A percentile compares a stretch with the other conserved stretches of the same genome.
Evolutionary conservation across 352 stramenopile genomes (phyloP).

Genomic region (Globisporangium alternatum): DNA sequence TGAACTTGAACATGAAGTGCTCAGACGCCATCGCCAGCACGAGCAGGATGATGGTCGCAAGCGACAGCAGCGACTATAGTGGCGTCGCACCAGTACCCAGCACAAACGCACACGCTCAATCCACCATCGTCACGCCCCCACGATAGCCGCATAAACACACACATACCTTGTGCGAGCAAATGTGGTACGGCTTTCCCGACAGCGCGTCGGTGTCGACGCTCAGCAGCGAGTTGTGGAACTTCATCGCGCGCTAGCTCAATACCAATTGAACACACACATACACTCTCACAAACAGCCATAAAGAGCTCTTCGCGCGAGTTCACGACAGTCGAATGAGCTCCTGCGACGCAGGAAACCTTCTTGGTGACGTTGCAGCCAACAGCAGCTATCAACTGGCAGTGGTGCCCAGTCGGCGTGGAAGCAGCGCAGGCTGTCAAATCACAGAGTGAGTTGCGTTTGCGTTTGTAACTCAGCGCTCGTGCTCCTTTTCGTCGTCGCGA

Average conservation of each 20-base stretch:
- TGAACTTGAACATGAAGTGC: constrained; percentile 85
- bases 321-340: neutral
- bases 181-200: constrained; percentile 83
- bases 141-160: neutral
- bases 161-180: constrained; percentile 79
- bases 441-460: too few species aligned
- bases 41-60: constrained; percentile 66
- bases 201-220: constrained; percentile 78
- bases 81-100: neutral
- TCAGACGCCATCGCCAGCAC: constrained; percentile 79
- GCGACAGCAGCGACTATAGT: constrained; percentile 67
- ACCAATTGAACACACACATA: too few species aligned
- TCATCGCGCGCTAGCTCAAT: constrained; percentile 30
- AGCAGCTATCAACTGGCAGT: too few species aligned
- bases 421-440: too few species aligned
- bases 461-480: too few species aligned
- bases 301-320: too few species aligned
- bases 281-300: neutral
- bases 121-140: too few species aligned
- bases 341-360: too few species aligned
- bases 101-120: neutral
- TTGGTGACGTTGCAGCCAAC: too few species aligned
- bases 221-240: constrained; percentile 71
- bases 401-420: too few species aligned
- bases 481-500: too few species aligned